phyloP scores from a whole-genome alignment of 164 flowering plant genomes.

The Tinospora cordifolia region DNA sequence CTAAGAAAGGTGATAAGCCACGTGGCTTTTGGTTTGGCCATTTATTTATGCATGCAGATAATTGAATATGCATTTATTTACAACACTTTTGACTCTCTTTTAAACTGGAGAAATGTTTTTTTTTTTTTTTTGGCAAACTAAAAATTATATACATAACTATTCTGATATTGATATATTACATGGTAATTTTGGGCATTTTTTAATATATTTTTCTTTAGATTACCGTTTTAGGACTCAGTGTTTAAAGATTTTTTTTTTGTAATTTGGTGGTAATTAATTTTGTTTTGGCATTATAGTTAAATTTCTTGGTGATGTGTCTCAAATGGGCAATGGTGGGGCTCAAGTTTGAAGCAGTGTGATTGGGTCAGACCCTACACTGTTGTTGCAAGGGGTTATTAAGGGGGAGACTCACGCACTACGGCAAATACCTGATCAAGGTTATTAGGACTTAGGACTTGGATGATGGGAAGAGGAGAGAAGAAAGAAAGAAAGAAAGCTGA shows the following conservation, averaged over 20 bases:
- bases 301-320: background rate
- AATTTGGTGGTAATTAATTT: too few relatives aligned
- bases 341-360: slow-evolving; percentile 39
- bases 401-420: slow-evolving; percentile 9
- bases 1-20: slow-evolving; percentile 19
- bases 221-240: too few relatives aligned
- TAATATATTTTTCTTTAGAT: too few relatives aligned
- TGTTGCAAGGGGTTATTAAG: slow-evolving; percentile 5
- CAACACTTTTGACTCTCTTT: slow-evolving; percentile 22
- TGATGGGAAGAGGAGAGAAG: slow-evolving; percentile 16
- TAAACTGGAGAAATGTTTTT: slow-evolving; percentile 14
- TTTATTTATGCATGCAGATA: slow-evolving; percentile 47
- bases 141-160: too few relatives aligned
- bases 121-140: slow-evolving; percentile 16
- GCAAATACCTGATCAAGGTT: slow-evolving; percentile 23
- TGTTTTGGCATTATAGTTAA: background rate
- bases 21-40: slow-evolving; percentile 25
- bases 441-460: slow-evolving; percentile 14
- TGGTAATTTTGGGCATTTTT: too few relatives aligned
- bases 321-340: slow-evolving; percentile 31
- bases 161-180: too few relatives aligned
- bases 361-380: slow-evolving; percentile 19
- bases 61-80: slow-evolving; percentile 29
- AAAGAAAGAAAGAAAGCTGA: slow-evolving; percentile 13
- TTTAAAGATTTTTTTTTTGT: background rate